Base-by-base conservation (phyloP, 305 asterid species). In the Fraxinus sp. region DNA sequence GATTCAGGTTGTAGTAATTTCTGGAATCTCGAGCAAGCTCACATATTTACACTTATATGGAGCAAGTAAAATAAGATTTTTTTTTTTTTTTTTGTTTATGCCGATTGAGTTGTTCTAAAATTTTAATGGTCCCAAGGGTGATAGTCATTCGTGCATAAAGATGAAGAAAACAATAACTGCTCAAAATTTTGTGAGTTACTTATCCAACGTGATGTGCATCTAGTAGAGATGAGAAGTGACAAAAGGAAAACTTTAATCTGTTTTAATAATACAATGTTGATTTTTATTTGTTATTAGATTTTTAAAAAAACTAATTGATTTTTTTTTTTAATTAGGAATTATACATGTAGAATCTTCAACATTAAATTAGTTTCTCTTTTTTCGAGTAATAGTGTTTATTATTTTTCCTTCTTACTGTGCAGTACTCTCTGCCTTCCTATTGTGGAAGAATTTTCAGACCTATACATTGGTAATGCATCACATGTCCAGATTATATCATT, bases 371-470 rank as follows among this genome's bases (percentile, higher is more conserved):
- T 76, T 64, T 44, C 83, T 44, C 0, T 32, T 55, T 62, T 55
- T 28, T 44, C 26, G 4, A n/a, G 7, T 46, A 2, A 41, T 28
- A 41, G 7, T 59, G 6, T 35, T 72, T 46, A 73, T 28, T 79
- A 46, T 74, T 26, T 52, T 52, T 85, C 84, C 59, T 68, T 78
- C 26, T 85, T 64, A 83, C 75, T 64, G 59, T 85, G 94, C 96
- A 94, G 99, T 87, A 71, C 93, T 95, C 78, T 80, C 98, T 22
- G 83, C 88, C 37, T 85, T 87, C 78, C 93, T 95, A 71, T 28
- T 95, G 28, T 88, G 92, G 93, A 93, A 91, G 92, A 91, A 91
- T 85, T 78, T 87, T 76, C 93, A 89, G 88, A 88, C 93, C 41
- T 95, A 93, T 86, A 87, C 95, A 74, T 82, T 89, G 97, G 98